Conservation (phyloP, 768 basidiomycete genomes). For the Leccinum barrowsii region DNA sequence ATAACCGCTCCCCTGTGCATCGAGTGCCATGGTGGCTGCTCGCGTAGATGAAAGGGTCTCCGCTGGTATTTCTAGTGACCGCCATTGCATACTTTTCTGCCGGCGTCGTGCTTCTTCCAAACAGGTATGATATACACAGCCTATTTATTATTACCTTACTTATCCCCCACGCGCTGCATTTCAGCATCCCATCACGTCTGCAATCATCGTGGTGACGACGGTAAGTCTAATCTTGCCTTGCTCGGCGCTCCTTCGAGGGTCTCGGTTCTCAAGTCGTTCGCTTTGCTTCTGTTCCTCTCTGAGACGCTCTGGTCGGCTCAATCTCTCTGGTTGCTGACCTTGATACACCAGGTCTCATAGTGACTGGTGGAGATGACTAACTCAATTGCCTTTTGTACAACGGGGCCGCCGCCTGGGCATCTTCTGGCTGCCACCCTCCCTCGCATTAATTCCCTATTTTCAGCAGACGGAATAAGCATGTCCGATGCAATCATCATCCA, state of each 20-base stretch:
- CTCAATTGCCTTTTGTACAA: too few relatives aligned
- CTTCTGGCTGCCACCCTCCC: too few relatives aligned
- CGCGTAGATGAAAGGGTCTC: constrained; percentile 82
- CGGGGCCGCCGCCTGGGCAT: too few relatives aligned
- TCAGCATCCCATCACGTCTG: constrained; percentile 58
- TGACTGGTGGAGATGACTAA: too few relatives aligned
- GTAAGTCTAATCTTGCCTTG: constrained; percentile 14
- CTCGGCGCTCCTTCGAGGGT: background rate
- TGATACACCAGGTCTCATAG: too few relatives aligned
- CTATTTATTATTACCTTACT: background rate
- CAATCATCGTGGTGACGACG: constrained; percentile 70
- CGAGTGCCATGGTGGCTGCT: constrained; percentile 55
- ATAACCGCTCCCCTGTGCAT: constrained; percentile 46
- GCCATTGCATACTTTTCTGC: constrained; percentile 80
- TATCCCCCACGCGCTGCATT: background rate
- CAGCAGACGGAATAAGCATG: too few relatives aligned
- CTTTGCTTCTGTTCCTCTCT: background rate
- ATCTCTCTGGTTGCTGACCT: too few relatives aligned
- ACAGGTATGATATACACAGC: constrained; percentile 43
- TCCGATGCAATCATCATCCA: too few relatives aligned
- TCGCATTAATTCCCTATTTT: too few relatives aligned
- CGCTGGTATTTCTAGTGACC: constrained; percentile 76
- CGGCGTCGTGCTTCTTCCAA: constrained; percentile 64
- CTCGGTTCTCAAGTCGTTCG: background rate
- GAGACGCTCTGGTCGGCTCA: too few relatives aligned